A percentile compares a stretch with the other conserved stretches of the same genome.
phyloP scores from a whole-genome alignment of 2,329 filamentous ascomycete species.

The Knoxdaviesia proteae region DNA sequence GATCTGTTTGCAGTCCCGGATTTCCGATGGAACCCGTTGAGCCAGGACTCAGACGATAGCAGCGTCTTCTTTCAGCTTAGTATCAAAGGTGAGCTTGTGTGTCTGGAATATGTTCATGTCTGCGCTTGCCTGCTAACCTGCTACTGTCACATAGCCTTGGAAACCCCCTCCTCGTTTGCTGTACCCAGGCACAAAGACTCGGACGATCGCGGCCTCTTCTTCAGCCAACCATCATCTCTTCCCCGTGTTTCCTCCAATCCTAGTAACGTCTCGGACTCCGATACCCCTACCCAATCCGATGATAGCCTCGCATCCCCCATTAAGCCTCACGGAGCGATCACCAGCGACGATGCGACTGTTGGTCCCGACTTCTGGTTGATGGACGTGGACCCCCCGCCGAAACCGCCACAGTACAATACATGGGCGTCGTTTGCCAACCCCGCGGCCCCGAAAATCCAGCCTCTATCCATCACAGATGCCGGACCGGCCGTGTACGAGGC shows the following conservation, averaged over 20 bases:
- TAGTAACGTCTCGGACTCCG: slow-evolving; percentile 1
- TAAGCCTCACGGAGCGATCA: too few species aligned
- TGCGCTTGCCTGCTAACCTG: background rate
- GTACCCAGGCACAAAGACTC: too few species aligned
- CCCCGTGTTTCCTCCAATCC: too few species aligned
- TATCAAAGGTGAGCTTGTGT: too few species aligned
- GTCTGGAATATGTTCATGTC: too few species aligned
- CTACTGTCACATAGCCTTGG: background rate
- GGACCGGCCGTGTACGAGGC: slow-evolving; percentile 47
- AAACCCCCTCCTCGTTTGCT: too few species aligned
- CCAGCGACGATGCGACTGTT: too few species aligned
- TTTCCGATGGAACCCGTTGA: slow-evolving; percentile 20
- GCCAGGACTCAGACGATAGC: too few species aligned
- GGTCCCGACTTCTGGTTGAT: slow-evolving; percentile 25
- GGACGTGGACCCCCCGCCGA: slow-evolving; percentile 12
- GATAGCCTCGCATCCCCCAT: background rate
- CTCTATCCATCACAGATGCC: slow-evolving; percentile 46
- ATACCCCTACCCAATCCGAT: slow-evolving; percentile 7
- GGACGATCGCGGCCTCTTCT: too few species aligned
- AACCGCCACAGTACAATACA: slow-evolving; percentile 28
- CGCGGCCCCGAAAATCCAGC: slow-evolving; percentile 18
- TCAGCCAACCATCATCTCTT: too few species aligned
- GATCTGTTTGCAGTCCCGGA: slow-evolving; percentile 43
- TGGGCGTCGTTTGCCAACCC: slow-evolving; percentile 46
- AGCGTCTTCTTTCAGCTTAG: too few species aligned